phyloP scores from a whole-genome alignment of 495 filamentous ascomycete species.

The Diplogelasinospora grovesii region DNA sequence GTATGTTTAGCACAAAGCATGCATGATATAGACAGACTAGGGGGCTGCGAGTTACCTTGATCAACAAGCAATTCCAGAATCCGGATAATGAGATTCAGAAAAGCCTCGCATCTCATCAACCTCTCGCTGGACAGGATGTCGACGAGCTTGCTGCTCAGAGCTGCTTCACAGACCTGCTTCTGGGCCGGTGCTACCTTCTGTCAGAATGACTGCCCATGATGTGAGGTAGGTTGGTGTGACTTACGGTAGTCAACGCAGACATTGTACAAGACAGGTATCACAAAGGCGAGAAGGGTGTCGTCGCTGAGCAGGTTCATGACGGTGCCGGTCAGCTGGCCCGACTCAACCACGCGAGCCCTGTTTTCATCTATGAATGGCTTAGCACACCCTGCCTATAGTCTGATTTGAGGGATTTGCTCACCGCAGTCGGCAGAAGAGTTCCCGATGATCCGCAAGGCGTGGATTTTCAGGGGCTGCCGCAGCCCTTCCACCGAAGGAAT shows the following conservation, averaged over 20 bases:
- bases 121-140: conserved; percentile 30
- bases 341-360: conserved; percentile 55
- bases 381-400: not conserved
- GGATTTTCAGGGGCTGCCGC: conserved; percentile 30
- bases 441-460: conserved; percentile 63
- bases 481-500: conserved; percentile 35
- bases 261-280: conserved; percentile 65
- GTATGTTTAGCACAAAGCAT: not conserved
- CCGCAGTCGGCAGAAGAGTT: conserved; percentile 80
- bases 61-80: conserved; percentile 42
- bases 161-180: conserved; percentile 38
- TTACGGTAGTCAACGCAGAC: conserved; percentile 69
- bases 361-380: conserved; percentile 56
- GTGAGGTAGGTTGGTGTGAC: not conserved
- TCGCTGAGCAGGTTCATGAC: conserved; percentile 46
- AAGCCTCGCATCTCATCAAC: conserved; percentile 19
- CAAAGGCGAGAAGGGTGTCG: conserved; percentile 46
- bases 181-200: conserved; percentile 46
- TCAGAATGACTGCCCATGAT: conserved; percentile 8
- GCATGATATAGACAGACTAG: too few relatives aligned
- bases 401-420: conserved; percentile 23
- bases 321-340: conserved; percentile 49
- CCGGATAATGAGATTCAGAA: conserved; percentile 37
- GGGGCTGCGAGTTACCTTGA: conserved; percentile 27
- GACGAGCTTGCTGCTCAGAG: conserved; percentile 34